These are phyloP conservation scores for Taphrina communis DNA, from an alignment of 1,139 yeast genomes.

Conservation along the genomic window DNA sequence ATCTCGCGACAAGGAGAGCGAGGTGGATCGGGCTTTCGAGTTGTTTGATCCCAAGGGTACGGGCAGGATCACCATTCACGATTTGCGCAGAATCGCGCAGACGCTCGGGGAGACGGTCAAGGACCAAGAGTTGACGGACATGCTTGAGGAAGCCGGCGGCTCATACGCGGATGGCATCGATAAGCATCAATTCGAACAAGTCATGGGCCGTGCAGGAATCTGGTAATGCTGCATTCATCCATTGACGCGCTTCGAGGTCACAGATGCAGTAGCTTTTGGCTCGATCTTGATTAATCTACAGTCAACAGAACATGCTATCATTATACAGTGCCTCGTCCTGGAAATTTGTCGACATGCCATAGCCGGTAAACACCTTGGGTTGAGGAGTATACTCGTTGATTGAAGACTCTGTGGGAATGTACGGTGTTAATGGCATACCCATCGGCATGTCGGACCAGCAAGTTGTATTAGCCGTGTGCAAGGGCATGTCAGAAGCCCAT, in stretches of 20 bases:
- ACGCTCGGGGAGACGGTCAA: conserved; percentile 41
- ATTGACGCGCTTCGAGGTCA: too few relatives aligned
- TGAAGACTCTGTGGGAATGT: background rate
- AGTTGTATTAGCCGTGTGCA: background rate
- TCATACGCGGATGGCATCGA: conserved; percentile 28
- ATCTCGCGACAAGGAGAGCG: conserved; percentile 27
- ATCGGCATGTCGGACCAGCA: background rate
- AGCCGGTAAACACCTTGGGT: background rate
- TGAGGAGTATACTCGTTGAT: background rate
- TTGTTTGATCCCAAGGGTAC: conserved; percentile 43
- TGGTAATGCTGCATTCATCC: conserved; percentile 10
- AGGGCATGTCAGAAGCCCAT: background rate
- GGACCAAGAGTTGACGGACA: conserved; percentile 40
- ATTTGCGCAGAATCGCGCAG: conserved; percentile 41
- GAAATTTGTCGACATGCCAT: background rate
- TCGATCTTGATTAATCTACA: too few relatives aligned
- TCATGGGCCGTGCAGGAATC: conserved; percentile 42
- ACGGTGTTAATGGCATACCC: background rate
- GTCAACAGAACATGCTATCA: background rate
- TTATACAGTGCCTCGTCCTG: background rate
- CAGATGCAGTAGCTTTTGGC: too few relatives aligned
- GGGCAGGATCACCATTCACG: conserved; percentile 43
- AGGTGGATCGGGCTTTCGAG: conserved; percentile 42
- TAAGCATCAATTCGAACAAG: conserved; percentile 39
- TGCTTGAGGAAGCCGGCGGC: conserved; percentile 43